Evolutionary conservation across 1,284 basidiomycete genomes (phyloP), one percentile per base, ranked within the genome.

Genomic region (Thecaphora thlaspeos): DNA sequence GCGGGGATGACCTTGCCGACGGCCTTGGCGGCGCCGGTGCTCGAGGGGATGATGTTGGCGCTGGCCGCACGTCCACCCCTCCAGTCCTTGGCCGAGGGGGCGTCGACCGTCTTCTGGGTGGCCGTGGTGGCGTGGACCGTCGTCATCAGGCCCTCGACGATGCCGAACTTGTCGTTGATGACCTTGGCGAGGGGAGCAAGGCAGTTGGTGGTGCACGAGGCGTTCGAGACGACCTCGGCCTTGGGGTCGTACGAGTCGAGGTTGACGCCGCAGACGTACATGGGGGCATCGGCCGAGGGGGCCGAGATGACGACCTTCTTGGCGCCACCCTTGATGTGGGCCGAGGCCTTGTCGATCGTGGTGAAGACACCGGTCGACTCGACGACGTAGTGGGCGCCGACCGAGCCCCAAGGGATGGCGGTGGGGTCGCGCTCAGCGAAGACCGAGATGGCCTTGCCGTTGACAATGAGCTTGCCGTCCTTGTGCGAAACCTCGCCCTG

Each of bases 291-390:
- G 51, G 92, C 87, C 24, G 95, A 98, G 73, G 94, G 94, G 52
- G 94, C 95, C 70, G 94, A 96, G 85, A 99, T 98, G 83, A 99
- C 85, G 79, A 99, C 94, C 85, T 97, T 98, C 88, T 98, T 97
- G 80, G 95, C 94, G 80, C 95, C 95, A 78, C 95, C 94, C 83
- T 95, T 93, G 82, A 99, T 84, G 84, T 99, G 94, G 71, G 86
- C 87, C 51, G 84, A 84, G 58, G 95, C 94, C 84, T 90, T 93
- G 59, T 83, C 83, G 43, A 67, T 86, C 78, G 94, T 96, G 81
- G 94, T 98, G 86, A 98, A 98, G 80, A 98, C 94, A 88, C 95
- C 94, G 74, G 94, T 98, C 48, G 95, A 91, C 83, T 99, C 94
- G 79, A 99, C 87, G 64, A 98, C 83, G 84, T 98, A 98, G 42